phyloP scores from a whole-genome alignment of 1,284 basidiomycete genomes.

The Amanita bisporigera region DNA sequence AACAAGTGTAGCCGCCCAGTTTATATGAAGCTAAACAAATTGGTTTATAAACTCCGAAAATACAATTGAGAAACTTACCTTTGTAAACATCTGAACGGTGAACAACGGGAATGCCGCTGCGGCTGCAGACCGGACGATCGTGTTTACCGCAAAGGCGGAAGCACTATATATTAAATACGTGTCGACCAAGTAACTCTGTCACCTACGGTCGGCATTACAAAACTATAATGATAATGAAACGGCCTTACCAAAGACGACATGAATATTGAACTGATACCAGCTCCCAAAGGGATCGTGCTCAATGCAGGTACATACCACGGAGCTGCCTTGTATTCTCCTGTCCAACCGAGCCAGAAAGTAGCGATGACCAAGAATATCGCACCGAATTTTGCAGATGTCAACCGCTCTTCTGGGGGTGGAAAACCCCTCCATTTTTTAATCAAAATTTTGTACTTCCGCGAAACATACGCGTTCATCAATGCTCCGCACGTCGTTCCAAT shows the following conservation, averaged over 20 bases:
- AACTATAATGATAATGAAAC: not conserved
- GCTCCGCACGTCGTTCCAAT: conserved; percentile 65
- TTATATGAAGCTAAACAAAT: conserved; percentile 51
- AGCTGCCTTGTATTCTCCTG: conserved; percentile 58
- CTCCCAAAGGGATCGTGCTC: conserved; percentile 57
- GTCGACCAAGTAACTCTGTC: conserved; percentile 63
- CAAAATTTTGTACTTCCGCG: conserved; percentile 50
- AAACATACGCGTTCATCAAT: conserved; percentile 48
- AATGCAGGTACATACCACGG: conserved; percentile 68
- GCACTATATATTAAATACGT: conserved; percentile 71
- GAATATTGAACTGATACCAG: conserved; percentile 62
- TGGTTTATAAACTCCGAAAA: conserved; percentile 3
- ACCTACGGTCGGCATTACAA: conserved; percentile 12
- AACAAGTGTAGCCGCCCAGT: conserved; percentile 62
- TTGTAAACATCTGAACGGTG: conserved; percentile 63
- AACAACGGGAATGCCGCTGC: conserved; percentile 77
- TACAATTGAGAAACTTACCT: conserved; percentile 37
- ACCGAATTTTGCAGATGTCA: conserved; percentile 61
- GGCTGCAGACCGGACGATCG: conserved; percentile 65
- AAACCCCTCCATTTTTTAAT: conserved; percentile 59
- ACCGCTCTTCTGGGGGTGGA: conserved; percentile 64
- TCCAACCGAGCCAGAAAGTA: conserved; percentile 70
- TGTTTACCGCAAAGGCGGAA: conserved; percentile 76
- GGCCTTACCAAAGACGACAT: conserved; percentile 62
- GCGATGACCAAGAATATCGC: conserved; percentile 57